Percentiles rank a stretch among this genome's conserved stretches.
Conservation (phyloP, 768 basidiomycete genomes). For the Mycena latifolia region DNA sequence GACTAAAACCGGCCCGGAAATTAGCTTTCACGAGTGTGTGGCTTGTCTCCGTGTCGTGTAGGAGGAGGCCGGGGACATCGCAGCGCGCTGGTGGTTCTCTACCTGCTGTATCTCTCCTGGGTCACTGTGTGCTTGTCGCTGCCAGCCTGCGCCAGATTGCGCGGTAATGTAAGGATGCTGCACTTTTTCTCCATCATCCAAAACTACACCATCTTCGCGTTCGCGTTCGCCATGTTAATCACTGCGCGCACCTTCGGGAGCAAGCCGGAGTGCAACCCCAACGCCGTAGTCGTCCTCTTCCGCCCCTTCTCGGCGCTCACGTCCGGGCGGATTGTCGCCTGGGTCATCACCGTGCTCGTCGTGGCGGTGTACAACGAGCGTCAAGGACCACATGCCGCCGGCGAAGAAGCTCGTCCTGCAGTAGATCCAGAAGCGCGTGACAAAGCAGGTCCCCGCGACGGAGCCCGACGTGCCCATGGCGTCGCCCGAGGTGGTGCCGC, state of each 20-base stretch:
- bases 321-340: conserved; percentile 30
- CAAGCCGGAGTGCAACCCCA: not conserved
- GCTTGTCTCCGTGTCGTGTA: not conserved
- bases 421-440: conserved; percentile 19
- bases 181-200: conserved; percentile 36
- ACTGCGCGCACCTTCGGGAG: conserved; percentile 19
- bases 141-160: conserved; percentile 32
- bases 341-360: conserved; percentile 24
- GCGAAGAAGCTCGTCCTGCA: conserved; percentile 16
- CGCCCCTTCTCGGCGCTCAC: conserved; percentile 34
- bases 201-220: conserved; percentile 37
- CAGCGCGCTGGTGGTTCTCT: conserved; percentile 37
- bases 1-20: conserved; percentile 35
- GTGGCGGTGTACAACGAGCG: conserved; percentile 21
- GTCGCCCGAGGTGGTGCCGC: not conserved
- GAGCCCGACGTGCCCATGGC: not conserved
- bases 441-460: conserved; percentile 7
- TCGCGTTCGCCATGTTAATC: conserved; percentile 32
- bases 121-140: conserved; percentile 35
- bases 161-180: conserved; percentile 20
- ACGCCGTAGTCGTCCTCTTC: conserved; percentile 31
- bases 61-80: not conserved
- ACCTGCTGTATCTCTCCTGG: conserved; percentile 38
- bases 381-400: conserved; percentile 33
- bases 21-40: conserved; percentile 38